Conservation (phyloP, 495 filamentous ascomycete genomes). For the Tuber calosporum region DNA sequence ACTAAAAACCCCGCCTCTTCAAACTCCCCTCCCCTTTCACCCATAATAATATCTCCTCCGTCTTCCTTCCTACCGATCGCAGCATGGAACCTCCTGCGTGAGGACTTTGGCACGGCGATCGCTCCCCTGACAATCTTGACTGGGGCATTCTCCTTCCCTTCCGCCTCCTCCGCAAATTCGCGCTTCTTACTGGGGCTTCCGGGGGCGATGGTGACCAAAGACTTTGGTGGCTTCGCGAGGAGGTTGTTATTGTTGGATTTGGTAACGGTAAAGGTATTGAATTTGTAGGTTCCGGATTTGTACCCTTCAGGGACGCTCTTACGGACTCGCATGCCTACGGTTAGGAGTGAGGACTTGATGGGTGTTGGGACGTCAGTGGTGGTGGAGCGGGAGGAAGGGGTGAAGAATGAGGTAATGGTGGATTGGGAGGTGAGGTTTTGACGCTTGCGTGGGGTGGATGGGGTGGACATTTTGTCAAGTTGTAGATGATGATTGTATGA, state of each 20-base stretch:
- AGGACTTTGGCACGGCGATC: conserved; percentile 29
- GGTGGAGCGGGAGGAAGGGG: conserved; percentile 25
- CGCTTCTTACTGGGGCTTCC: conserved; percentile 22
- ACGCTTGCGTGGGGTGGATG: conserved; percentile 26
- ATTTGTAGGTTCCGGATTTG: conserved; percentile 57
- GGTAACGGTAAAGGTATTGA: conserved; percentile 19
- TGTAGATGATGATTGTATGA: background rate
- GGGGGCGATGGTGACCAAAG: conserved; percentile 5
- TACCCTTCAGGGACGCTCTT: conserved; percentile 89
- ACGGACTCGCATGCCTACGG: conserved; percentile 85
- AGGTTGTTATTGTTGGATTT: conserved; percentile 16
- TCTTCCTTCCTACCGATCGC: conserved; percentile 23
- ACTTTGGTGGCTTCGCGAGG: conserved; percentile 7
- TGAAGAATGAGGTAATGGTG: conserved; percentile 35
- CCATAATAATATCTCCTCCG: conserved; percentile 15
- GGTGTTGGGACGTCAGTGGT: conserved; percentile 49
- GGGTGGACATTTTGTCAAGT: conserved; percentile 17
- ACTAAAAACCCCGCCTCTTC: conserved; percentile 37
- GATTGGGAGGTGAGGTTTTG: conserved; percentile 32
- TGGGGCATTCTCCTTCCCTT: background rate
- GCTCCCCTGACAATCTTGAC: conserved; percentile 16
- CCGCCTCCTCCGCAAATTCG: conserved; percentile 14
- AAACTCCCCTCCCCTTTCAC: conserved; percentile 24
- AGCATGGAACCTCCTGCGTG: conserved; percentile 23
- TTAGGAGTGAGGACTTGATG: conserved; percentile 70